Evolutionary conservation across 306 rosid species (phyloP).

Genomic region (Ceratonia siliqua): DNA sequence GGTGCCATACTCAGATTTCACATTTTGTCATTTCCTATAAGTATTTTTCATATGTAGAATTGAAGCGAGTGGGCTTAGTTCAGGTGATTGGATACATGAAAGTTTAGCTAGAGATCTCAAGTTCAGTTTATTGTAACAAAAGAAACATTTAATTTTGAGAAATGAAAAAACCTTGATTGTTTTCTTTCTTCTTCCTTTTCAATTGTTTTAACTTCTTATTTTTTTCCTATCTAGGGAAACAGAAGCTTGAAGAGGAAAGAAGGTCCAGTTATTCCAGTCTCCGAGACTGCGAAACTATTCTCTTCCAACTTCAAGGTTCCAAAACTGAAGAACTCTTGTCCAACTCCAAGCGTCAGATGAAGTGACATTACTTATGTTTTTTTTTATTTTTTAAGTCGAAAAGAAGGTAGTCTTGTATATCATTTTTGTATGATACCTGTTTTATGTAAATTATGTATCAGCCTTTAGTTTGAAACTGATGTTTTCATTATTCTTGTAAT

Average conservation of each 20-base stretch:
- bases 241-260: slow-evolving; percentile 51
- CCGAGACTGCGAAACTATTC: slow-evolving; percentile 49
- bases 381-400: not conserved
- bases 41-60: no score
- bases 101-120: no score
- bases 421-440: not conserved
- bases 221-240: slow-evolving; percentile 41
- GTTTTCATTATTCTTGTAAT: not conserved
- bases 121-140: no score
- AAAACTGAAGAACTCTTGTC: slow-evolving; percentile 48
- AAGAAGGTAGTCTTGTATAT: not conserved
- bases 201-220: no score
- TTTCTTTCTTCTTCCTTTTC: not conserved
- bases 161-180: not conserved
- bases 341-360: slow-evolving; percentile 7
- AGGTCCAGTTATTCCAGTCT: slow-evolving; percentile 13
- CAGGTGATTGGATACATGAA: no score
- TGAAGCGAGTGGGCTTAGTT: no score
- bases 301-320: slow-evolving; percentile 60
- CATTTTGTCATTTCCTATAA: no score
- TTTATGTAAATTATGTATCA: slow-evolving; percentile 35
- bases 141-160: no score
- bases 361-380: not conserved
- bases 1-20: no score
- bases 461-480: not conserved